Evolutionary conservation across 2,329 filamentous ascomycete genomes (phyloP), one percentile per base, ranked within the genome.

Genomic region (Ophiocordyceps robertsii): DNA sequence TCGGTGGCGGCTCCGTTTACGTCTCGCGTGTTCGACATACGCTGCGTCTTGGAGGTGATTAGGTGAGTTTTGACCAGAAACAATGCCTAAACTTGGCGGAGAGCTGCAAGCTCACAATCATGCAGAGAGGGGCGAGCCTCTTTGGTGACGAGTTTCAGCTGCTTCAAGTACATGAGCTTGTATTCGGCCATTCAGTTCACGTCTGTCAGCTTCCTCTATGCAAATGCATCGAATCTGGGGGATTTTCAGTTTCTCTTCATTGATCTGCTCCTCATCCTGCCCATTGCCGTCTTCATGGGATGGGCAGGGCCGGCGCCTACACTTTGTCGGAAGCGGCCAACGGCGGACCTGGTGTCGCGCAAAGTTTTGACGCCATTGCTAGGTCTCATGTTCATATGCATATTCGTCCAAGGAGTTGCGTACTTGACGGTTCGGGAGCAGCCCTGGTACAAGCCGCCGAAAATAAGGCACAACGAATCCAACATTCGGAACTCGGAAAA

Each of bases 121-220:
- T 32, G 36, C 31, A 80, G 88, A 50, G 92, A 98, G 68, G 92
- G 92, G 17, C 80, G 93, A 48, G 90, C 90, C 17, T 86, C 93
- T 30, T 73, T 98, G 30, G 89, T 96, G n/a, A 98, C 92, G 12
- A 95, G 88, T 62, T 98, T 98, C 67, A 93, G 86, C 66, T 98
- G 92, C 67, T 98, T 98, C 74, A 98, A 96, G 68, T 98, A 94
- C 65, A 98, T 98, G 93, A 93, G 85, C 53, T 66, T 98, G 50
- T 98, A 98, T 68, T 96, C 89, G 3, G 90, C 92, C n/a, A 98
- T 98, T 50, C 92, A 98, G 61, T 98, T 98, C 67, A 94, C 87
- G 8, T 87, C 86, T 1, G 93, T 98, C 56, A 94, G 84, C 71
- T 95, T 98, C 58, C 73, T 98, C 14, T 98, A 98, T 61, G 85